phyloP scores from a whole-genome alignment of 2,329 filamentous ascomycete genomes.

The Aspergillus sclerotialis region DNA sequence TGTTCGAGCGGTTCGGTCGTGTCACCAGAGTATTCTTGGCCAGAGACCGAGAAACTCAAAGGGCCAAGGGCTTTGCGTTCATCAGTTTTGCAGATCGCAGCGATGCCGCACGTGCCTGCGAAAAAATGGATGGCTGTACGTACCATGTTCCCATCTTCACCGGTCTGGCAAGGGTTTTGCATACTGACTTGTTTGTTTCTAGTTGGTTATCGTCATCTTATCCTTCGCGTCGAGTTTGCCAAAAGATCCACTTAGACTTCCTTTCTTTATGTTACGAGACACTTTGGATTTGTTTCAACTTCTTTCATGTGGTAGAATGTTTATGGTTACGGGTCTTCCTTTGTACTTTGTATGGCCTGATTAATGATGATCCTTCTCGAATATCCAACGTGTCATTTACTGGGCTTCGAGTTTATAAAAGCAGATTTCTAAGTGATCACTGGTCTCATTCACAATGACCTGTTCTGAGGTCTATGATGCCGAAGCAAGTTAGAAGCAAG shows the following conservation, averaged over 20 bases:
- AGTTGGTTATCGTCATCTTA: constrained; percentile 48
- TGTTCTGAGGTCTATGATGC: too few relatives aligned
- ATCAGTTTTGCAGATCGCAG: constrained; percentile 89
- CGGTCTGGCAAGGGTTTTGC: background rate
- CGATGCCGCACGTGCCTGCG: constrained; percentile 86
- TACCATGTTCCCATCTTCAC: constrained; percentile 16
- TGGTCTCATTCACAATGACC: constrained; percentile 7
- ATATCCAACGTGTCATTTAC: constrained; percentile 25
- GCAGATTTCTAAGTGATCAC: constrained; percentile 21
- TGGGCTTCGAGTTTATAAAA: constrained; percentile 23
- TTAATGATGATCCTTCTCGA: constrained; percentile 31
- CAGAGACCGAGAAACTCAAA: constrained; percentile 91
- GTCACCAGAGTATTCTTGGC: constrained; percentile 97
- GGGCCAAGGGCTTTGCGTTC: constrained; percentile 98
- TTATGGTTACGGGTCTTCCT: constrained; percentile 23
- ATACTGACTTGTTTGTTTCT: constrained; percentile 16
- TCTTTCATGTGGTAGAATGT: constrained; percentile 25
- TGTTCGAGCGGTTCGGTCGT: constrained; percentile 95
- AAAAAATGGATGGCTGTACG: constrained; percentile 93
- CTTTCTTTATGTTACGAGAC: constrained; percentile 17
- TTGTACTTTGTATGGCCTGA: constrained; percentile 32
- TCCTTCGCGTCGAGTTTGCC: constrained; percentile 47
- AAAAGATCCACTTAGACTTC: constrained; percentile 37
- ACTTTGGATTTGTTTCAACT: constrained; percentile 22
- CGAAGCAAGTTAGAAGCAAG: too few relatives aligned